Evolutionary conservation across 495 filamentous ascomycete genomes (phyloP).

Genomic region (Xylaria bambusicola): DNA sequence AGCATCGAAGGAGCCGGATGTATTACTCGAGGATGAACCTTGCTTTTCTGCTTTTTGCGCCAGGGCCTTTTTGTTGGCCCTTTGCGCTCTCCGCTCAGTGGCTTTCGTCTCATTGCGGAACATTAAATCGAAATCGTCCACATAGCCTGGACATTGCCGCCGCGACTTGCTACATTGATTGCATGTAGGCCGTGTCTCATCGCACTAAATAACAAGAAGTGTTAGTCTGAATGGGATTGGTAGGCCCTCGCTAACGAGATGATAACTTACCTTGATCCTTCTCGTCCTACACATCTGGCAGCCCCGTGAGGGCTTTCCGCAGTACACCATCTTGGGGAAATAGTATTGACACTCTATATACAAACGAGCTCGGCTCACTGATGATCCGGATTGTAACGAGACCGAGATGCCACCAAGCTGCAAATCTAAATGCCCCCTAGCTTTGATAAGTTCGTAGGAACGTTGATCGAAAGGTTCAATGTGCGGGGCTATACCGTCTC

Average conservation of each 20-base stretch:
- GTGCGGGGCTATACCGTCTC: neutral
- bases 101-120: slow-evolving; percentile 67
- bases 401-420: neutral
- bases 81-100: slow-evolving; percentile 54
- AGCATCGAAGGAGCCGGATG: neutral
- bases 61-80: slow-evolving; percentile 35
- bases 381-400: neutral
- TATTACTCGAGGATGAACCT: neutral
- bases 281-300: slow-evolving; percentile 72
- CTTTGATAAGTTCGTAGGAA: neutral
- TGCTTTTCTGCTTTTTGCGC: slow-evolving; percentile 20
- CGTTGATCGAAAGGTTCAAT: neutral
- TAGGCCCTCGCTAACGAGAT: neutral
- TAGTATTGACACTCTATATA: neutral
- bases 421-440: neutral
- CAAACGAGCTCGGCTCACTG: neutral
- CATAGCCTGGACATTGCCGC: slow-evolving; percentile 68
- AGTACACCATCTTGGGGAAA: slow-evolving; percentile 63
- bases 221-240: slow-evolving; percentile 16
- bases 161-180: slow-evolving; percentile 67
- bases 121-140: slow-evolving; percentile 67
- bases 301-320: slow-evolving; percentile 71
- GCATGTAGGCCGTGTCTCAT: slow-evolving; percentile 68
- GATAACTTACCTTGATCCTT: slow-evolving; percentile 65
- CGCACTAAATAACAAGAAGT: slow-evolving; percentile 52